Base-by-base conservation (phyloP, 345 rosid genomes). In the Murraya paniculata region DNA sequence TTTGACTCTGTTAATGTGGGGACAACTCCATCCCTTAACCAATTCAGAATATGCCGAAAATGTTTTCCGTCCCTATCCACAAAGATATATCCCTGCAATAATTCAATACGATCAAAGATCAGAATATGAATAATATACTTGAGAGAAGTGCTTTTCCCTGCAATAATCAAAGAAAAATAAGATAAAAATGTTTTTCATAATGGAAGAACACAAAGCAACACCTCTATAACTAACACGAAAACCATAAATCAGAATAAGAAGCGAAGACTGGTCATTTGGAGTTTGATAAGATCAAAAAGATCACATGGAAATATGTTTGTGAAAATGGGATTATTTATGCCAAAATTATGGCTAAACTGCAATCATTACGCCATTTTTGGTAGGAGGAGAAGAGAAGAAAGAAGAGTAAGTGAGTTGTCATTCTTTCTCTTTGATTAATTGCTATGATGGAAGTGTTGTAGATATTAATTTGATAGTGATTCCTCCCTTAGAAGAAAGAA, bases 11-110 rank as follows among this genome's bases (percentile, higher is more conserved):
- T 77, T 24, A 95, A 80, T 65, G 68, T 76, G 9, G 99, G 94
- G 74, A 90, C 84, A 79, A 86, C 86, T 24, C 99, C 99, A 89
- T 93, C 98, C 83, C 98, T 90, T 88, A 95, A 84, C 97, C 99
- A 92, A 81, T 95, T 95, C 50, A 95, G 83, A 71, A 95, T 83
- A 82, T 93, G 97, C 62, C 99, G 88, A 68, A 95, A 95, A 81
- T 90, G 90, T 74, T 87, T 88, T 41, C 99, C 98, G 41, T 95
- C 98, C 68, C 99, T 89, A 79, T 95, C 99, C 81, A 95, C 90
- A 82, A 93, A 93, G 64, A 91, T 85, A 77, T 84, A 84, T 64
- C 98, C 98, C 98, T 95, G 87, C 76, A 83, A 83, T 62, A 71
- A 59, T 27, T 68, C 65, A 82, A 58, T 19, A 25, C 64, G 67